Conservation (phyloP, 257 asterid genomes). For the Solanum rostratum region DNA sequence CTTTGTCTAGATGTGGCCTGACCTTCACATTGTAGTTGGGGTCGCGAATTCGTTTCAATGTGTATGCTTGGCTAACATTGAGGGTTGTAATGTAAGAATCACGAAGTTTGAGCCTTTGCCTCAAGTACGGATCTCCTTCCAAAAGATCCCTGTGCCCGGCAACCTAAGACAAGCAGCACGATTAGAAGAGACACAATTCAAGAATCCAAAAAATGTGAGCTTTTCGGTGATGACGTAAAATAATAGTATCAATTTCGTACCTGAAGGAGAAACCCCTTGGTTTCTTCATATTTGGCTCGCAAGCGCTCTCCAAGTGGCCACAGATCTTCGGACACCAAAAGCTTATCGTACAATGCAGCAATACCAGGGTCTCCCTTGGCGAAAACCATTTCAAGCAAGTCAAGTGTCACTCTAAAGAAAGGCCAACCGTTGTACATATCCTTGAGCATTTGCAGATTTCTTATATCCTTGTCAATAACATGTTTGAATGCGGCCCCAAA, state of each 20-base stretch:
- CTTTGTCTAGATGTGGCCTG: conserved; percentile 58
- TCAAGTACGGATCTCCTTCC: conserved; percentile 94
- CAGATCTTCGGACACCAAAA: conserved; percentile 54
- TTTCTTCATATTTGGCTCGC: conserved; percentile 48
- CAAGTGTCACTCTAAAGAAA: conserved; percentile 87
- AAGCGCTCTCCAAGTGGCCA: conserved; percentile 60
- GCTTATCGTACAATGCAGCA: conserved; percentile 76
- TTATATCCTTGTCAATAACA: conserved; percentile 38
- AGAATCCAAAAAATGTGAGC: neutral
- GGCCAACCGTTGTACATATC: conserved; percentile 96
- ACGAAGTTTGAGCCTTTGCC: conserved; percentile 82
- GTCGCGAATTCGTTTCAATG: conserved; percentile 75
- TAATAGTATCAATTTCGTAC: conserved; percentile 9
- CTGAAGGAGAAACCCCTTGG: conserved; percentile 63
- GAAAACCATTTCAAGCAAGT: conserved; percentile 86
- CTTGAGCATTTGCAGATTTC: conserved; percentile 61
- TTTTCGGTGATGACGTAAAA: neutral
- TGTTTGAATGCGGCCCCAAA: conserved; percentile 72
- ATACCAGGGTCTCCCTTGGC: conserved; percentile 91
- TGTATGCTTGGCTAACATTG: conserved; percentile 64
- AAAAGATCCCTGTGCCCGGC: conserved; percentile 80
- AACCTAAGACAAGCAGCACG: conserved; percentile 27
- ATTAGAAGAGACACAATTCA: neutral
- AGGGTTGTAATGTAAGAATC: conserved; percentile 79
- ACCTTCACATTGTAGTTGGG: conserved; percentile 55